phyloP scores from a whole-genome alignment of 768 basidiomycete genomes.

The Harrya chromipes region DNA sequence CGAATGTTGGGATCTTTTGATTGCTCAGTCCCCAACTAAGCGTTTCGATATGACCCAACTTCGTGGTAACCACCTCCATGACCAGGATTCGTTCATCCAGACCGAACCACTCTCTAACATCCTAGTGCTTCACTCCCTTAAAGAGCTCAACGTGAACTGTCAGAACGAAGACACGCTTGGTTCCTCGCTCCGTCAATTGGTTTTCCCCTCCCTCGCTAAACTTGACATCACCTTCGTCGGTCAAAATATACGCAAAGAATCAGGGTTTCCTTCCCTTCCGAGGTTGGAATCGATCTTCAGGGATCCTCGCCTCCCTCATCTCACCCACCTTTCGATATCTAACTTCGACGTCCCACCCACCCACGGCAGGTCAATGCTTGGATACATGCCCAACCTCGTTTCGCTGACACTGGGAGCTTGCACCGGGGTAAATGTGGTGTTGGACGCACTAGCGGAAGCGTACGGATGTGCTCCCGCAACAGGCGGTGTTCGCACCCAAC shows the following conservation, averaged over 20 bases:
- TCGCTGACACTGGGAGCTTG: constrained; percentile 48
- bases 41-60: constrained; percentile 26
- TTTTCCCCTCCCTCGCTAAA: constrained; percentile 43
- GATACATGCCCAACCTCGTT: constrained; percentile 49
- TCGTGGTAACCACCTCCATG: constrained; percentile 29
- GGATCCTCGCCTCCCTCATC: constrained; percentile 50
- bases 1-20: constrained; percentile 42
- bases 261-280: constrained; percentile 36
- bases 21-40: constrained; percentile 35
- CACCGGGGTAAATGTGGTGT: constrained; percentile 38
- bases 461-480: constrained; percentile 23
- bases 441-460: constrained; percentile 41
- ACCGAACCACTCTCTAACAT: constrained; percentile 25
- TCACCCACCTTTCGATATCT: constrained; percentile 51
- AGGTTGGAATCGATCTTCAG: constrained; percentile 52
- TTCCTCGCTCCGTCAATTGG: constrained; percentile 41
- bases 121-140: constrained; percentile 32
- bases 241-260: constrained; percentile 20
- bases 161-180: constrained; percentile 38
- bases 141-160: constrained; percentile 44
- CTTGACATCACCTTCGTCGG: constrained; percentile 43
- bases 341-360: constrained; percentile 42
- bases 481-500: constrained; percentile 13
- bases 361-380: constrained; percentile 41
- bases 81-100: constrained; percentile 30